Base-by-base conservation (phyloP, 192 early-diverging fungal genomes). In the Coemansia sp. region DNA sequence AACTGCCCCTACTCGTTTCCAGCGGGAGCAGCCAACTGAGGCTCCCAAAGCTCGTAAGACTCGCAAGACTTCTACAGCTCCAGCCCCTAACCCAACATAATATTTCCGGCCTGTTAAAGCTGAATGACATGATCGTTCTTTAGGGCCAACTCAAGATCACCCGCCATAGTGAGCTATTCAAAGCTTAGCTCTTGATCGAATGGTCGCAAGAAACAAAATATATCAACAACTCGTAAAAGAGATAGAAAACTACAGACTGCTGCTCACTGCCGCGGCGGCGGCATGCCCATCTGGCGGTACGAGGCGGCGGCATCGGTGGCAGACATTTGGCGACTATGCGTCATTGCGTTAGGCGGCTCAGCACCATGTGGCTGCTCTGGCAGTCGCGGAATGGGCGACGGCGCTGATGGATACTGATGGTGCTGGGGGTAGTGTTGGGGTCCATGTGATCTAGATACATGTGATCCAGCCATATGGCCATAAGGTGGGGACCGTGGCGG, bases 241-340 rank as follows among this genome's bases (percentile, higher is more conserved):
- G 43, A n/a, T 1, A 12, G 21, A 17, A 48, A 53, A 53, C 21
- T 25, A 53, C 24, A 53, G 22, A 22, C 10, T 23, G 23, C 24
- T 25, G 51, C 51, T 53, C 51, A 53, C 51, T 53, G 24, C 12
- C 24, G 51, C 51, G 51, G 41, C 41, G 58, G 58, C n/a, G 58
- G 58, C 24, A 60, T 60, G 41, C 11, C 25, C 21, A 37, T 43
- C 15, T 52, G 55, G 24, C 56, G 57, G 10, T 66, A 58, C 21
- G 24, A 21, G 23, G 24, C 1, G 11, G 21, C 3, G 11, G 21
- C 11, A 23, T 53, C 51, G 11, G 41, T n/a, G 15, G 14, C 41
- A 45, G 41, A 45, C 41, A 45, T 45, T 45, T 45, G 41, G 14
- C 14, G 41, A n/a, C 41, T 45, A 45, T 45, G 41, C 14, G 41